Evolutionary conservation across 1,284 basidiomycete species (phyloP), one percentile per base, ranked within the genome.

Genomic region (Xanthoconium separans): DNA sequence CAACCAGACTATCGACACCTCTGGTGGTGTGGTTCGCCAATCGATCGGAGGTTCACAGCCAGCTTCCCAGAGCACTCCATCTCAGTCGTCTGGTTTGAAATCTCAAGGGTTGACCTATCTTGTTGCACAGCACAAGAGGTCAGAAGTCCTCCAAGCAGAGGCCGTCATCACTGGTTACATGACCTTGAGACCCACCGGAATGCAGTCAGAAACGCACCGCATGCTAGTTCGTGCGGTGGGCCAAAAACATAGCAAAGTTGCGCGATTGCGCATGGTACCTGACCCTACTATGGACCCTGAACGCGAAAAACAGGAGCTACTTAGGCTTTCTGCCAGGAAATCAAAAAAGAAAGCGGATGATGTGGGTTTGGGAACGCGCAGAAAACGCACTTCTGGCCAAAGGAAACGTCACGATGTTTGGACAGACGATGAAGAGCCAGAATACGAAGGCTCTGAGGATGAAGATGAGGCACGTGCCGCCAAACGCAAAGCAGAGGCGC

Each of bases 171-270:
- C 89, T 2, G 93, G 92, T 31, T 84, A 87, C 62, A 87, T 96
- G 79, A 81, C 86, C 18, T 78, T 96, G 59, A 85, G 89, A 11
- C 94, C 93, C 0, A 91, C 91, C 10, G 89, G 90, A 57, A 91
- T 95, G 83, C 88, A 93, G 65, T 92, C 90, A 11, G 88, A 92
- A 67, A 93, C 92, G 29, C 93, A 96, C 70, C 83, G 88, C 51
- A 87, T 90, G 79, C 80, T 95, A 44, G 94, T 94, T 7, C 87
- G 89, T 51, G 88, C 90, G 18, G 89, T 95, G 8, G 89, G 89
- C 29, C 89, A 91, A 65, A 87, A 89, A 65, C 89, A 94, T 70
- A 86, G 77, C 70, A 91, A 88, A 69, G 83, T 89, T 53, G 88
- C 85, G 24, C 83, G 87, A 55, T 75, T 89, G 62, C 85, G 81